Evolutionary conservation across 345 rosid species (phyloP).

Genomic region (Pugionium cornutum): DNA sequence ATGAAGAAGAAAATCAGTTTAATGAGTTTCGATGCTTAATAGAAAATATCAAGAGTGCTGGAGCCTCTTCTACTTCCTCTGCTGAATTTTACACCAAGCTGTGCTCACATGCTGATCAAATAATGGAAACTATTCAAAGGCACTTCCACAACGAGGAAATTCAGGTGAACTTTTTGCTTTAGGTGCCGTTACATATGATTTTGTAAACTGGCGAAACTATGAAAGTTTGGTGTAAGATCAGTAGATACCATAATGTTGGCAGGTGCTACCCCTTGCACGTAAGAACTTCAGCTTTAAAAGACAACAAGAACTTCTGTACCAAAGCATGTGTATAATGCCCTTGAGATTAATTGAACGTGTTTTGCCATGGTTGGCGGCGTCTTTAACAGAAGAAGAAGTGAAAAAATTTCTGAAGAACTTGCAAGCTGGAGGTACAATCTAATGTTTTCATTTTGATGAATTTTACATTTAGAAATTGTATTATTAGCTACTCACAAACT

Average conservation of each 20-base stretch:
- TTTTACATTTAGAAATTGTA: neutral
- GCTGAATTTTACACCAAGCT: slow-evolving; percentile 71
- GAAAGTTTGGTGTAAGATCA: slow-evolving; percentile 26
- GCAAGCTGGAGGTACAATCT: slow-evolving; percentile 68
- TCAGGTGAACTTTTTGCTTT: slow-evolving; percentile 55
- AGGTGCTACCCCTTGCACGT: slow-evolving; percentile 89
- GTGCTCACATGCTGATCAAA: slow-evolving; percentile 85
- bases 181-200: slow-evolving; percentile 28
- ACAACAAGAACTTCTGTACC: slow-evolving; percentile 80
- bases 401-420: slow-evolving; percentile 66
- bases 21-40: slow-evolving; percentile 72
- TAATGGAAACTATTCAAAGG: slow-evolving; percentile 68
- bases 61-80: slow-evolving; percentile 69
- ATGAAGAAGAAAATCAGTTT: slow-evolving; percentile 81
- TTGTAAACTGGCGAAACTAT: slow-evolving; percentile 28
- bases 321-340: slow-evolving; percentile 88
- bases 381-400: slow-evolving; percentile 71
- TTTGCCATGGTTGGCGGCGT: slow-evolving; percentile 83
- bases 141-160: slow-evolving; percentile 83
- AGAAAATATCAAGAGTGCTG: slow-evolving; percentile 73
- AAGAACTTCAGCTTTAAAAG: slow-evolving; percentile 68
- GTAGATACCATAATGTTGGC: slow-evolving; percentile 28
- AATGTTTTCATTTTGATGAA: slow-evolving; percentile 21
- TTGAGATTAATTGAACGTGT: slow-evolving; percentile 83
- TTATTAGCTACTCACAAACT: slow-evolving; percentile 24